Evolutionary conservation across 2,329 filamentous ascomycete genomes (phyloP).

Genomic region (Ascochyta rabiei): DNA sequence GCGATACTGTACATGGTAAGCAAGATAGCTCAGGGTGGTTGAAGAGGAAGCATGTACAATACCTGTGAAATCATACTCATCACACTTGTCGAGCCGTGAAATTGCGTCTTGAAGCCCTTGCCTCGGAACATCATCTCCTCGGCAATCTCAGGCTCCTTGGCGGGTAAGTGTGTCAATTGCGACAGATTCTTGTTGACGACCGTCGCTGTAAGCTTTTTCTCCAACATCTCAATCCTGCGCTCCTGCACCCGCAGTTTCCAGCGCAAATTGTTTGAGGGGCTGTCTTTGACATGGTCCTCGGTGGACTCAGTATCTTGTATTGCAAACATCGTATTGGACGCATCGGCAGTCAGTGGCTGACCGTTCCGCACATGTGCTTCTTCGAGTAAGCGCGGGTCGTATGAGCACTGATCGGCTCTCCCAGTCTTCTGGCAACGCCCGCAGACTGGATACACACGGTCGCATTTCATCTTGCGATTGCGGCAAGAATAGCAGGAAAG

Average conservation of each 20-base stretch:
- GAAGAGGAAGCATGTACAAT: not conserved
- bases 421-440: slow-evolving; percentile 53
- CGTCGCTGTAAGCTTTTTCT: slow-evolving; percentile 35
- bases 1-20: slow-evolving; percentile 35
- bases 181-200: slow-evolving; percentile 25
- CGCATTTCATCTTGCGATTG: slow-evolving; percentile 56
- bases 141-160: slow-evolving; percentile 22
- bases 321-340: slow-evolving; percentile 5
- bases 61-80: slow-evolving; percentile 45
- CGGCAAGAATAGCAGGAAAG: slow-evolving; percentile 56
- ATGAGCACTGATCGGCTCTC: slow-evolving; percentile 50
- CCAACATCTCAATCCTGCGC: slow-evolving; percentile 38
- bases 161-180: slow-evolving; percentile 19
- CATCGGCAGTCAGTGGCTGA: slow-evolving; percentile 5
- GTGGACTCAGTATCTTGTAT: slow-evolving; percentile 7
- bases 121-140: slow-evolving; percentile 53
- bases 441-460: slow-evolving; percentile 53
- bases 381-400: slow-evolving; percentile 47
- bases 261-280: slow-evolving; percentile 27
- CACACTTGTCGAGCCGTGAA: slow-evolving; percentile 52
- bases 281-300: slow-evolving; percentile 5
- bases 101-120: slow-evolving; percentile 54
- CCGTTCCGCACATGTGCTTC: slow-evolving; percentile 20
- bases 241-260: slow-evolving; percentile 42
- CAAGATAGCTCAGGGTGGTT: not conserved